Evolutionary conservation across 2,329 filamentous ascomycete genomes (phyloP).

Genomic region (Aspergillus neotritici): DNA sequence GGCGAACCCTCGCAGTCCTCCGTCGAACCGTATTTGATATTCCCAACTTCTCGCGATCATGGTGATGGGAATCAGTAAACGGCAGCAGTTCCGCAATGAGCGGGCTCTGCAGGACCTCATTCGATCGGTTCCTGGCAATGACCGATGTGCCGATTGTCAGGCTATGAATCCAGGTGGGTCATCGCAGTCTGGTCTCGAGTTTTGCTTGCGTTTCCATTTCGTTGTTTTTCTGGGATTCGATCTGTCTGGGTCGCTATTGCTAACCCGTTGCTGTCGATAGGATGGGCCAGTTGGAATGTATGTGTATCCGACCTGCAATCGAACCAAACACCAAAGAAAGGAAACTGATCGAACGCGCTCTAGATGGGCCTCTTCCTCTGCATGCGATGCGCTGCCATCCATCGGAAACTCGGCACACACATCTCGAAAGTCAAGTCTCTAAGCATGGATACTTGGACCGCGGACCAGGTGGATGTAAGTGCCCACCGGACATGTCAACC

Average conservation of each 20-base stretch:
- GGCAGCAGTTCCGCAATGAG: slow-evolving; percentile 96
- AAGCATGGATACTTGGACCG: slow-evolving; percentile 96
- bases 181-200: background rate
- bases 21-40: too few relatives aligned
- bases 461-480: slow-evolving; percentile 90
- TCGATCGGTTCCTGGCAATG: slow-evolving; percentile 78
- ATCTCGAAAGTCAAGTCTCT: slow-evolving; percentile 98
- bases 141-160: slow-evolving; percentile 87
- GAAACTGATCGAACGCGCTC: slow-evolving; percentile 13
- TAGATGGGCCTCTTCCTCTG: slow-evolving; percentile 93
- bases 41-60: slow-evolving; percentile 42
- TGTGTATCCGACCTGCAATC: slow-evolving; percentile 40
- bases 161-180: slow-evolving; percentile 81
- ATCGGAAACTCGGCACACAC: slow-evolving; percentile 94
- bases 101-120: slow-evolving; percentile 84
- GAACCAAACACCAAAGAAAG: background rate
- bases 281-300: slow-evolving; percentile 97
- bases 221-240: background rate
- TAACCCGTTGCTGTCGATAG: slow-evolving; percentile 41
- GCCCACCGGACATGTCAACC: background rate
- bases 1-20: background rate
- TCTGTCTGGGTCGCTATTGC: background rate
- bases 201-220: too few relatives aligned
- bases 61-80: slow-evolving; percentile 78
- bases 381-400: slow-evolving; percentile 92